These are phyloP conservation scores for Gigaspora rosea DNA, from an alignment of 192 early-diverging fungal genomes.

Conservation along the genomic window DNA sequence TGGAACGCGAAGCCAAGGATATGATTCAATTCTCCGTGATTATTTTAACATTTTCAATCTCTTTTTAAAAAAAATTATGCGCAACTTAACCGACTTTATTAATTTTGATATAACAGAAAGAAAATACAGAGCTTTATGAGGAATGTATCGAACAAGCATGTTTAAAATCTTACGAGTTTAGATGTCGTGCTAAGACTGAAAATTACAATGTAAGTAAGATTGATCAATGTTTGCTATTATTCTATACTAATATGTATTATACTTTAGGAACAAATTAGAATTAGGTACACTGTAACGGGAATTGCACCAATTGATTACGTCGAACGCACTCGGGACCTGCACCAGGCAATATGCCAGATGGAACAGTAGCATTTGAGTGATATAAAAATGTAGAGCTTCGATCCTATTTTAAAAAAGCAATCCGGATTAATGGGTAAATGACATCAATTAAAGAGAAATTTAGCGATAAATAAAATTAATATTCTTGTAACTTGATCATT, in stretches of 20 bases:
- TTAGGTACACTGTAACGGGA: neutral
- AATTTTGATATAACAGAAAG: neutral
- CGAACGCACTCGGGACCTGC: neutral
- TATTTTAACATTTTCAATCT: too few species aligned
- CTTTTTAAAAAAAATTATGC: too few species aligned
- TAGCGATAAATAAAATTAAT: too few species aligned
- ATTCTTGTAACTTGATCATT: too few species aligned
- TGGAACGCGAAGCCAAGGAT: slow-evolving; percentile 74
- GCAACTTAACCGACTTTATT: neutral
- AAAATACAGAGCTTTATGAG: slow-evolving; percentile 52
- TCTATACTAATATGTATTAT: neutral
- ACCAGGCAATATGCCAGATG: too few species aligned
- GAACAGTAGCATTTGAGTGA: too few species aligned
- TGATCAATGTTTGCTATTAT: neutral
- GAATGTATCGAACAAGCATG: slow-evolving; percentile 51
- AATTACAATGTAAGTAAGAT: slow-evolving; percentile 64
- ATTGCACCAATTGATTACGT: neutral
- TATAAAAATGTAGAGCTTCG: too few species aligned
- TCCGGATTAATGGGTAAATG: too few species aligned
- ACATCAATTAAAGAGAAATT: too few species aligned
- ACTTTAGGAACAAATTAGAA: neutral
- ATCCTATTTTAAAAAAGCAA: too few species aligned
- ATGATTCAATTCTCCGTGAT: slow-evolving; percentile 61
- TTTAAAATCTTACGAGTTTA: slow-evolving; percentile 75
- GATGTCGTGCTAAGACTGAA: slow-evolving; percentile 80